A percentile compares a stretch with the other conserved stretches of the same genome.
These are phyloP conservation scores for Daldinia grandis DNA, from an alignment of 495 filamentous ascomycete species.

Conservation along the genomic window DNA sequence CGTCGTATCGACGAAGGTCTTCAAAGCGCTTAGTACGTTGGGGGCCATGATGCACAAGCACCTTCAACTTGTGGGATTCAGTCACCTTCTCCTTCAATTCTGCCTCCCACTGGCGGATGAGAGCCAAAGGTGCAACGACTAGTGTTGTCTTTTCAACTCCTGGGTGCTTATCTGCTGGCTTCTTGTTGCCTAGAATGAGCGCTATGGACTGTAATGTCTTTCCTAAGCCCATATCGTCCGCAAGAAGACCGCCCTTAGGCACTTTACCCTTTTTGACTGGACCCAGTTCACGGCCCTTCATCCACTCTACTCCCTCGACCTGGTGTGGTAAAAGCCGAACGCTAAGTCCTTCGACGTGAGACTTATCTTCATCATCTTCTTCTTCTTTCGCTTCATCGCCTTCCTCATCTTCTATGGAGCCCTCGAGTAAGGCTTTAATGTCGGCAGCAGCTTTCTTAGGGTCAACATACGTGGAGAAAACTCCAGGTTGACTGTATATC, in stretches of 20 bases:
- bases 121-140: slow-evolving; percentile 91
- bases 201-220: slow-evolving; percentile 86
- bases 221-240: slow-evolving; percentile 87
- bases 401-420: slow-evolving; percentile 84
- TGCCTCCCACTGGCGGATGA: slow-evolving; percentile 97
- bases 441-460: slow-evolving; percentile 79
- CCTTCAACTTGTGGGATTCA: slow-evolving; percentile 70
- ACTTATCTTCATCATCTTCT: slow-evolving; percentile 61
- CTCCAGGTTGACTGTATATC: slow-evolving; percentile 53
- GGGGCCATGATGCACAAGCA: slow-evolving; percentile 89
- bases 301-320: slow-evolving; percentile 90
- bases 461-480: slow-evolving; percentile 77
- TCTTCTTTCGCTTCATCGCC: slow-evolving; percentile 60
- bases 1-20: slow-evolving; percentile 83
- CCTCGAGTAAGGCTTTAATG: slow-evolving; percentile 87
- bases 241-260: slow-evolving; percentile 86
- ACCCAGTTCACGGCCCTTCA: slow-evolving; percentile 87
- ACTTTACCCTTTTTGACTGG: slow-evolving; percentile 77
- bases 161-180: slow-evolving; percentile 68
- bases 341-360: slow-evolving; percentile 72
- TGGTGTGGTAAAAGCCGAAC: slow-evolving; percentile 92
- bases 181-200: slow-evolving; percentile 82
- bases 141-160: slow-evolving; percentile 79
- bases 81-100: slow-evolving; percentile 85
- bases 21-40: slow-evolving; percentile 78